Evolutionary conservation across 2,329 filamentous ascomycete genomes (phyloP).

Genomic region (Trichophyton rubrum): DNA sequence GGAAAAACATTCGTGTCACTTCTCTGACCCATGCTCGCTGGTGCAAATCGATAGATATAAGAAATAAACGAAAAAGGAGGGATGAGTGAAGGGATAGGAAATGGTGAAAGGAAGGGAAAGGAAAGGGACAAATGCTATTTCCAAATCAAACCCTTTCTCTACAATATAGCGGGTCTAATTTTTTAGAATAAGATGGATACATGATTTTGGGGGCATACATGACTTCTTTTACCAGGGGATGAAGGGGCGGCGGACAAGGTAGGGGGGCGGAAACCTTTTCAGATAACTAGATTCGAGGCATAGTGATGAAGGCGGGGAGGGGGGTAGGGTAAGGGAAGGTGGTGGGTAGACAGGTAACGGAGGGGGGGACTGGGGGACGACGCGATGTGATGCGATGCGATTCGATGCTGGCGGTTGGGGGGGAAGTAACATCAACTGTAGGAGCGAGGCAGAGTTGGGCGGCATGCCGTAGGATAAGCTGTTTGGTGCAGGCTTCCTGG

Average conservation of each 20-base stretch:
- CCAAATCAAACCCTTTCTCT: conserved; percentile 6
- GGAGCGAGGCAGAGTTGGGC: background rate
- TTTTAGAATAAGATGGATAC: conserved; percentile 12
- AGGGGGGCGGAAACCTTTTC: conserved; percentile 14
- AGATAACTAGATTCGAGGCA: conserved; percentile 12
- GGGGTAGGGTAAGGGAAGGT: background rate
- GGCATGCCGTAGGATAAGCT: background rate
- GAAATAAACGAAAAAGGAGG: background rate
- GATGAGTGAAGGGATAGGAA: background rate
- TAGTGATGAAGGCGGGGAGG: conserved; percentile 6
- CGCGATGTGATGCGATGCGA: background rate
- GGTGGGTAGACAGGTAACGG: background rate
- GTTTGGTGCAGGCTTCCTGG: background rate
- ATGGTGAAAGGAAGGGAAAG: background rate
- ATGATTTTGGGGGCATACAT: conserved; percentile 7
- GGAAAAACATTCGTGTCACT: background rate
- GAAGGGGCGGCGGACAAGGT: conserved; percentile 17
- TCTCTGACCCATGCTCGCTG: conserved; percentile 2
- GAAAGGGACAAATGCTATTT: conserved; percentile 5
- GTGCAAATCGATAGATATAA: background rate
- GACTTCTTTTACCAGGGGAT: conserved; percentile 11
- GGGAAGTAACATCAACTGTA: background rate
- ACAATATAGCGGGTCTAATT: conserved; percentile 7
- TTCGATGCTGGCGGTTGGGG: background rate
- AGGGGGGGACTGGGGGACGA: background rate